phyloP scores from a whole-genome alignment of 805 yeast species.

The Wickerhamiella australiensis region DNA sequence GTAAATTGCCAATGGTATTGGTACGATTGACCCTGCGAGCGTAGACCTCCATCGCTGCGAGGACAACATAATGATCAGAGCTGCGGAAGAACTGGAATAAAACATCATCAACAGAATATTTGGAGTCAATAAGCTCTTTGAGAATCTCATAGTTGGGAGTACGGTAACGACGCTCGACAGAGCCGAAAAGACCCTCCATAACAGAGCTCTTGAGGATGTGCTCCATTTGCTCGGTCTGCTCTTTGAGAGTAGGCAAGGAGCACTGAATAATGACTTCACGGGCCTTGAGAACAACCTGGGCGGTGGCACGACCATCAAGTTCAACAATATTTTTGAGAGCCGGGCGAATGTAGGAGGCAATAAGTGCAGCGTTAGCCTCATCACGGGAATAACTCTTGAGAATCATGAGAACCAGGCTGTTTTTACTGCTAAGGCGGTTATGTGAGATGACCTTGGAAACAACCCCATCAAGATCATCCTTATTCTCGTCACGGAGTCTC shows the following conservation, averaged over 20 bases:
- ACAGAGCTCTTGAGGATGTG: constrained; percentile 89
- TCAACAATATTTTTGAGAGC: constrained; percentile 72
- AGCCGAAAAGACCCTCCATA: constrained; percentile 79
- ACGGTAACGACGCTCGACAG: constrained; percentile 45
- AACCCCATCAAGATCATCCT: constrained; percentile 61
- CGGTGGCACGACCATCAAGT: constrained; percentile 78
- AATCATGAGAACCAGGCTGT: constrained; percentile 76
- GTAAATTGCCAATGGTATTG: constrained; percentile 69
- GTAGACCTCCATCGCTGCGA: constrained; percentile 95
- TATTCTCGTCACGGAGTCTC: constrained; percentile 76
- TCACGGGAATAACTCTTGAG: constrained; percentile 70
- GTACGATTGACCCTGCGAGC: constrained; percentile 96
- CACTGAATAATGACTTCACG: constrained; percentile 94
- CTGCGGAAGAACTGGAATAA: constrained; percentile 80
- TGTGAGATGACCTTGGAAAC: constrained; percentile 71
- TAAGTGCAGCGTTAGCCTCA: constrained; percentile 57
- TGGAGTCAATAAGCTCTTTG: constrained; percentile 89
- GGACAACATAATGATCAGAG: constrained; percentile 73
- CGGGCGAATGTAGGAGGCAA: constrained; percentile 55
- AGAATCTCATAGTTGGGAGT: constrained; percentile 71
- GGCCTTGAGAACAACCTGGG: constrained; percentile 89
- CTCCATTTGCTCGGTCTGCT: constrained; percentile 93
- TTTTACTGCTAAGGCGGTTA: constrained; percentile 85
- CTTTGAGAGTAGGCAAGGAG: constrained; percentile 89
- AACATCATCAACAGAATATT: constrained; percentile 92